Base-by-base conservation (phyloP, 345 rosid genomes). In the Pugionium cornutum region DNA sequence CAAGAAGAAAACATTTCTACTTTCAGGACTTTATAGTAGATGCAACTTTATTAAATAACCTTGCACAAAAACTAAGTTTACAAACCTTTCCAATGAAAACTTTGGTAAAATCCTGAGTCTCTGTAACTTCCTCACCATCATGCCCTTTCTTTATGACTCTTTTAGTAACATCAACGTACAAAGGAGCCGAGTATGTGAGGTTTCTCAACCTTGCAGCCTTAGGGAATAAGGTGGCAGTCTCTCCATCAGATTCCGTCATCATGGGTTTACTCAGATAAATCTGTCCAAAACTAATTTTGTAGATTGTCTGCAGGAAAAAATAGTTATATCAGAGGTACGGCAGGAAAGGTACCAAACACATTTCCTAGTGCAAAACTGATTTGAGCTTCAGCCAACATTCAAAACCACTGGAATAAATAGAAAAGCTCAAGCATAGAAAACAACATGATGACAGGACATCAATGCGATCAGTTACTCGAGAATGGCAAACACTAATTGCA, bases 201-300 rank as follows among this genome's bases (percentile, higher is more conserved):
- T 94, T 94, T 79, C 97, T 88, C 82, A 94, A 75, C 81, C 99
- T 85, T 9, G 99, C 97, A 70, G 96, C 99, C 77, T 94, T 94
- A 18, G 99, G 99, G 73, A 88, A 94, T 54, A 94, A 79, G 56
- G 97, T 90, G 4, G 97, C 96, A 45, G 96, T 94, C 73, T 94
- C 96, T 76, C 99, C 99, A 79, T 94, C 97, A 10, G 97, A 94
- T 79, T 94, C 97, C 0, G 97, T 94, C 97, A 94, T 94, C 99
- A 94, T 94, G 2, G 99, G 99, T 81, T 90, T 94, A 76, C 97
- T 94, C 81, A 94, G 74, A 78, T 94, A 94, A 71, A 90, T 94
- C 75, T 94, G 99, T 60, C 96, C 96, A 74, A 94, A 94, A 75
- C 89, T 79, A 65, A 94, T 90, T 80, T 94, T 90, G 68, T 90